These are phyloP conservation scores for Leishmania major DNA, from an alignment of 208 protist genomes.

Conservation along the genomic window DNA sequence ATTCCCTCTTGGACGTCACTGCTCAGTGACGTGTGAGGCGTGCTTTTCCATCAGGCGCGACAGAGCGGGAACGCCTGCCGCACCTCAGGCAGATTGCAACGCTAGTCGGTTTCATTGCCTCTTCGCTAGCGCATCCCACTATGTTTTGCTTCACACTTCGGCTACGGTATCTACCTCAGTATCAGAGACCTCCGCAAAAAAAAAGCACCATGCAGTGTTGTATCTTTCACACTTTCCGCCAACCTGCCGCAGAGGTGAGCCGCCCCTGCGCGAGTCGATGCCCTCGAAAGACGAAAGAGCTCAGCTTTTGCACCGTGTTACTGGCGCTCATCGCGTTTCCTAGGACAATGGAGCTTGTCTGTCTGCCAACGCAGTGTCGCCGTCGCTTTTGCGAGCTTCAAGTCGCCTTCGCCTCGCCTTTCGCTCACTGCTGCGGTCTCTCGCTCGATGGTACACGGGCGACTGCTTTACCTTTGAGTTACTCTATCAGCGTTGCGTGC, in stretches of 20 bases:
- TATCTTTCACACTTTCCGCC: not conserved
- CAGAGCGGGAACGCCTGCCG: not conserved
- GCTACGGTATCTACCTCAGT: not conserved
- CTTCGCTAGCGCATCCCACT: not conserved
- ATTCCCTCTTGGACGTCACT: not conserved
- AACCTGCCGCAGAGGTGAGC: not conserved
- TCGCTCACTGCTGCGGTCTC: not conserved
- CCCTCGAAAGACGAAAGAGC: not conserved
- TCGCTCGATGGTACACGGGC: not conserved
- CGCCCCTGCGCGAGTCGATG: not conserved
- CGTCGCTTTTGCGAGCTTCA: not conserved
- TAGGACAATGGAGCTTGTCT: not conserved
- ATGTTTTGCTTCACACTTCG: not conserved
- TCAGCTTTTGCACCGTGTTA: not conserved
- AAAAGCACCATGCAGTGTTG: not conserved
- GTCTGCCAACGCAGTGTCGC: not conserved
- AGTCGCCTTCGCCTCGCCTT: not conserved
- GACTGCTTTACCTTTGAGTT: not conserved
- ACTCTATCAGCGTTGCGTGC: not conserved
- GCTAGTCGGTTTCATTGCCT: not conserved
- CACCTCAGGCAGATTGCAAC: not conserved
- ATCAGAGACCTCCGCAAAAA: not conserved
- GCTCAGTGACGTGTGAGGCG: not conserved
- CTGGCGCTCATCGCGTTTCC: not conserved
- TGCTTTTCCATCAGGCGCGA: not conserved